A percentile compares a stretch with the other conserved stretches of the same genome.
Conservation (phyloP, 2,329 filamentous ascomycete species). For the Sporothrix sp. region DNA sequence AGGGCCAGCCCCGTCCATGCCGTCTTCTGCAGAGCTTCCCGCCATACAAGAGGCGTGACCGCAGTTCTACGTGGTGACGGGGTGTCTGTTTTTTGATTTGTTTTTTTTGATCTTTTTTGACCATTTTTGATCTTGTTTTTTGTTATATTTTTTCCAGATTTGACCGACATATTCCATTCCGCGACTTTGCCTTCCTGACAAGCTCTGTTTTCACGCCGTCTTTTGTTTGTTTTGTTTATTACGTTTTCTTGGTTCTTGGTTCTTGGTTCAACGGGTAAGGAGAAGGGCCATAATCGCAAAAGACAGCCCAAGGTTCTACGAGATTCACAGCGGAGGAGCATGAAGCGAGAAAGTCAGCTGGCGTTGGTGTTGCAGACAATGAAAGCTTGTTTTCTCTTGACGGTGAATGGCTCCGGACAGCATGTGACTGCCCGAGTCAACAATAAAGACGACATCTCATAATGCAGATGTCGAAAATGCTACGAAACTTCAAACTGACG, state of each 20-base stretch:
- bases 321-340: too few relatives aligned
- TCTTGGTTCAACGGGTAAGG: neutral
- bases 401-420: too few relatives aligned
- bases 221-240: neutral
- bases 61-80: too few relatives aligned
- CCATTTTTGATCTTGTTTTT: neutral
- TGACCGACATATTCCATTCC: neutral
- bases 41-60: slow-evolving; percentile 12
- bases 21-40: neutral
- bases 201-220: neutral
- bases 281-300: neutral
- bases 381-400: too few relatives aligned
- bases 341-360: too few relatives aligned
- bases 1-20: neutral
- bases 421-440: too few relatives aligned
- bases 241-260: neutral
- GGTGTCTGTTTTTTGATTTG: neutral
- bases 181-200: too few relatives aligned
- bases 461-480: too few relatives aligned
- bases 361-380: too few relatives aligned
- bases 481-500: too few relatives aligned
- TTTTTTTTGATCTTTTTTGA: neutral
- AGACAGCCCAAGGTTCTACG: too few relatives aligned
- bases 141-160: neutral
- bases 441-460: too few relatives aligned